Base-by-base conservation (phyloP, 345 rosid species). In the Hirschfeldia incana region DNA sequence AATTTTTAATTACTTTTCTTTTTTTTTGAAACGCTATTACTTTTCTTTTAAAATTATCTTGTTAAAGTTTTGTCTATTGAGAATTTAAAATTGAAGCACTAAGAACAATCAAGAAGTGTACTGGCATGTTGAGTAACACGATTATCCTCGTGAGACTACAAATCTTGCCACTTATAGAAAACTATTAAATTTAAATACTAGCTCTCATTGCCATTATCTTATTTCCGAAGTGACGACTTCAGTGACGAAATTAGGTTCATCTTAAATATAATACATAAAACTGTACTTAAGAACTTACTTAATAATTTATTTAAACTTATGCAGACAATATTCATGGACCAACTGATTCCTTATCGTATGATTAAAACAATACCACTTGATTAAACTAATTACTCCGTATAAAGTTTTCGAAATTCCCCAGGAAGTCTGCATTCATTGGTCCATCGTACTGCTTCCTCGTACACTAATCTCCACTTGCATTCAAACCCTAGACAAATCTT, bases 401-500 rank as follows among this genome's bases (percentile, higher is more conserved):
- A 62, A 80, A 73, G 71, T 80, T 75, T 75, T 74, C 67, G 72
- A 69, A 74, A 36, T 74, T 55, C 72, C 67, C 79, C 29, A 74
- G 1, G 21, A 69, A 74, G 61, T 42, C 28, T 55, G 37, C 61
- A 17, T 69, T 75, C 79, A 69, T 75, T 80, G 79, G 83, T 63
- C 68, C 55, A 17, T 69, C 79, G 62, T 61, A 79, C 83, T 70
- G 78, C 70, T 79, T 79, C 83, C 78, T 79, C 83, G 83, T 80
- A 80, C 83, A 74, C 79, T 74, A 80, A 75, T 80, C 72, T 80
- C 83, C 78, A 75, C 79, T 80, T 80, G 83, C 79, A 72, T 53
- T 79, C 46, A 74, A 80, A 57, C 79, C 83, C 83, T 80, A 74
- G 76, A 39, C 11, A 39, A 39, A 8, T 39, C 46, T 39, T 39